phyloP scores from a whole-genome alignment of 2,329 filamentous ascomycete genomes.

The Aureobasidium sp. region DNA sequence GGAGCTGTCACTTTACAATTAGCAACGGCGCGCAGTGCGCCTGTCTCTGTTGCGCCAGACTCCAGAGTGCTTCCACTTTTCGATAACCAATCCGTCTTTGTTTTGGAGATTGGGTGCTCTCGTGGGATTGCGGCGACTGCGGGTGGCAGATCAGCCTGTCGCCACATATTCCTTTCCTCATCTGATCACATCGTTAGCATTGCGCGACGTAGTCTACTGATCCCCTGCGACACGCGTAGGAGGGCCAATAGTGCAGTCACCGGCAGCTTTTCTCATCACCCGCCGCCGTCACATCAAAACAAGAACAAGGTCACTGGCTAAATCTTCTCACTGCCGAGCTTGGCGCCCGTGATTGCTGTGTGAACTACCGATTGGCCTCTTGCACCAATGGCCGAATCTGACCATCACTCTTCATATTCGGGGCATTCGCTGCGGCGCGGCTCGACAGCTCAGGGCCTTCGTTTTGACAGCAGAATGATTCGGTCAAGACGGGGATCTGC shows the following conservation, averaged over 20 bases:
- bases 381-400: not conserved
- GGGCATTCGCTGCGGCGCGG: not conserved
- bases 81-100: not conserved
- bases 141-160: not conserved
- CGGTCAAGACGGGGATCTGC: conserved; percentile 4
- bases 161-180: not conserved
- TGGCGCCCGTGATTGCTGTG: not conserved
- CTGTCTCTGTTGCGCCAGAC: not conserved
- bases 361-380: conserved; percentile 4
- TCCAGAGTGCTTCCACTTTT: not conserved
- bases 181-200: not conserved
- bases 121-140: conserved; percentile 4
- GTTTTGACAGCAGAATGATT: conserved; percentile 6
- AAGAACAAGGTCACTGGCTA: not conserved
- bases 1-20: conserved; percentile 4
- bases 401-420: not conserved
- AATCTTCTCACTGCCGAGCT: conserved; percentile 1
- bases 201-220: not conserved
- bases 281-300: conserved; percentile 6
- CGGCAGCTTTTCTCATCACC: not conserved
- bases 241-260: not conserved
- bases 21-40: conserved; percentile 1
- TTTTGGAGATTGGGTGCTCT: not conserved
- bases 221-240: not conserved
- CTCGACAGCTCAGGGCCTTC: not conserved